Percentiles rank a stretch among this genome's conserved stretches.
Evolutionary conservation across 106 monocot species (phyloP).

Genomic region (Alisma plantagoaquatica): DNA sequence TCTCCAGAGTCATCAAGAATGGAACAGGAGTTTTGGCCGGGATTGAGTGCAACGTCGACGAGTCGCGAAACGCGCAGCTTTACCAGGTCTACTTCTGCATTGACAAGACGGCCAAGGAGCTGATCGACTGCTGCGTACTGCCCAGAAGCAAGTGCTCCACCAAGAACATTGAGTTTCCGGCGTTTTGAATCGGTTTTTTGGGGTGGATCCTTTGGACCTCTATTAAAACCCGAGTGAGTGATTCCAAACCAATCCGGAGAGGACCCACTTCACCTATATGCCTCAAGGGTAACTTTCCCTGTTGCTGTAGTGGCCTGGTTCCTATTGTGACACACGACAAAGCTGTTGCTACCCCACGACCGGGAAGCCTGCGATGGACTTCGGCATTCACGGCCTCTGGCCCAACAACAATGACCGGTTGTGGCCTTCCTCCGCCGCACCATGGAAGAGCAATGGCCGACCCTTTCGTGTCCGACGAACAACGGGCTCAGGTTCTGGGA

Average conservation of each 20-base stretch:
- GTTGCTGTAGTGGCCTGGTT: slow-evolving; percentile 62
- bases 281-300: too few relatives aligned
- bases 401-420: slow-evolving; percentile 66
- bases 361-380: slow-evolving; percentile 60
- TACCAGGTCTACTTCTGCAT: slow-evolving; percentile 42
- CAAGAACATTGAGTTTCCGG: slow-evolving; percentile 13
- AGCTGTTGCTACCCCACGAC: slow-evolving; percentile 49
- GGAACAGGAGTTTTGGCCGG: slow-evolving; percentile 20
- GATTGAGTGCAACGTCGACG: slow-evolving; percentile 51
- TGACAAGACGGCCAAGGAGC: slow-evolving; percentile 4
- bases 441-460: slow-evolving; percentile 46
- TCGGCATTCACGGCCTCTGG: slow-evolving; percentile 83
- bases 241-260: too few relatives aligned
- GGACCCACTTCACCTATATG: too few relatives aligned
- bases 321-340: slow-evolving; percentile 15
- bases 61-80: slow-evolving; percentile 35
- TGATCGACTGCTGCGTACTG: slow-evolving; percentile 26
- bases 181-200: too few relatives aligned
- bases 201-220: too few relatives aligned
- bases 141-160: slow-evolving; percentile 10
- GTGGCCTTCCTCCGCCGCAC: slow-evolving; percentile 54
- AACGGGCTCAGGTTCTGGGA: slow-evolving; percentile 40
- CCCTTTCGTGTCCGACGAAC: slow-evolving; percentile 42
- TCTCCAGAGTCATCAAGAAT: slow-evolving; percentile 17
- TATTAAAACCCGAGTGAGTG: too few relatives aligned